Conservation (phyloP, 768 basidiomycete species). For the Boletus pseudo-olivaceus region DNA sequence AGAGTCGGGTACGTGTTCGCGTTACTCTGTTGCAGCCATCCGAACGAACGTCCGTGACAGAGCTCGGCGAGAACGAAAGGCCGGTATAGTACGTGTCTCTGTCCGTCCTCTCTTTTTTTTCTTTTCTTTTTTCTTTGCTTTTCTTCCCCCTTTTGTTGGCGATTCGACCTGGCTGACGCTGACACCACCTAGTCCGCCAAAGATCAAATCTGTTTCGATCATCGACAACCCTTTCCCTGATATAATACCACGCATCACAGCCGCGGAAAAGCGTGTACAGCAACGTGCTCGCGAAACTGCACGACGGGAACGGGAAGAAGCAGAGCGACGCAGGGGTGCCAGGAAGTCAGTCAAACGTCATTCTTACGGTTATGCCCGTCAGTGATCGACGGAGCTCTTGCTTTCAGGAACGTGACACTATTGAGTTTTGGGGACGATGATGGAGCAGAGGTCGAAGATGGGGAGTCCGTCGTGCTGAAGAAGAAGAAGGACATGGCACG, state of each 20-base stretch:
- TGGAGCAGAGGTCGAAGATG: slow-evolving; percentile 55
- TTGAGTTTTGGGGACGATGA: slow-evolving; percentile 84
- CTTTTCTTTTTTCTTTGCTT: too few relatives aligned
- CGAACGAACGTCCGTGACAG: slow-evolving; percentile 33
- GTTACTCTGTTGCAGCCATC: neutral
- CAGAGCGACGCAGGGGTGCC: slow-evolving; percentile 64
- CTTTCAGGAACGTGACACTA: slow-evolving; percentile 75
- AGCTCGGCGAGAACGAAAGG: slow-evolving; percentile 68
- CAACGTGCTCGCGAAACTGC: slow-evolving; percentile 74
- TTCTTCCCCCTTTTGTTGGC: neutral
- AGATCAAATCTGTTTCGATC: slow-evolving; percentile 81
- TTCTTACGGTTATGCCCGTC: neutral
- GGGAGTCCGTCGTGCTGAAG: slow-evolving; percentile 56
- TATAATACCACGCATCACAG: slow-evolving; percentile 94
- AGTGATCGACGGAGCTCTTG: neutral
- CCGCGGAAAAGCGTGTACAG: slow-evolving; percentile 84
- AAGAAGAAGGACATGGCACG: slow-evolving; percentile 80
- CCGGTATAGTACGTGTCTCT: slow-evolving; percentile 68
- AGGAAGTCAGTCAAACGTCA: slow-evolving; percentile 66
- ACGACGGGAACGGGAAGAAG: slow-evolving; percentile 76
- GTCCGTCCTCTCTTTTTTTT: neutral
- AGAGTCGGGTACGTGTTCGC: slow-evolving; percentile 62
- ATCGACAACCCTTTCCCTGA: slow-evolving; percentile 94
- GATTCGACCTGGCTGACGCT: neutral
- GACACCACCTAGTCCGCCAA: slow-evolving; percentile 67